These are phyloP conservation scores for Lantana camara DNA, from an alignment of 257 asterid species.

Conservation along the genomic window DNA sequence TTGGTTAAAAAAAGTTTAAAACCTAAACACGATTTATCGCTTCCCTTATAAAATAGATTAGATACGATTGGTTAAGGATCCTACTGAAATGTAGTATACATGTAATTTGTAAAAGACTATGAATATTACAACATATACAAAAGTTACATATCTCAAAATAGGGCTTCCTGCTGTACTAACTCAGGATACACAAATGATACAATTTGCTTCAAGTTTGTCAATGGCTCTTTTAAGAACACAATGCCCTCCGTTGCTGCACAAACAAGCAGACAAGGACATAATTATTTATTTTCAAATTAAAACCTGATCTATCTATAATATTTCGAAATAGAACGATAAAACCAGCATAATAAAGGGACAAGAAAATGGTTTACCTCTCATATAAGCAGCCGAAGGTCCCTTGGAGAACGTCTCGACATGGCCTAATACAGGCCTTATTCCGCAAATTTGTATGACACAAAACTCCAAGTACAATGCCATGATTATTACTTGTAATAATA, in stretches of 20 bases:
- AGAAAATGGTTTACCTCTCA: slow-evolving; percentile 55
- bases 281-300: background rate
- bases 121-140: background rate
- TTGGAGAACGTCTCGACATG: slow-evolving; percentile 76
- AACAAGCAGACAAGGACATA: slow-evolving; percentile 10
- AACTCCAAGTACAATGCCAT: slow-evolving; percentile 88
- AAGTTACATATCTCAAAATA: slow-evolving; percentile 44
- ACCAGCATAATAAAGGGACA: background rate
- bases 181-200: slow-evolving; percentile 74
- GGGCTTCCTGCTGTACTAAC: slow-evolving; percentile 49
- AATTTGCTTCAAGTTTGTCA: slow-evolving; percentile 68
- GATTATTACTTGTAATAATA: slow-evolving; percentile 65
- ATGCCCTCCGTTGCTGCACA: slow-evolving; percentile 74
- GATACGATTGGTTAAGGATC: too few species aligned
- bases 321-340: background rate
- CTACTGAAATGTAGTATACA: background rate
- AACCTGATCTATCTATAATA: background rate
- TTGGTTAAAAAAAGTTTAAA: too few species aligned
- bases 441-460: slow-evolving; percentile 90
- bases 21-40: too few species aligned
- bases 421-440: slow-evolving; percentile 86
- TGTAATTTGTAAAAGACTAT: background rate
- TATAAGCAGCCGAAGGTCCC: slow-evolving; percentile 53
- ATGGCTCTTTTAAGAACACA: slow-evolving; percentile 59
- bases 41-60: too few species aligned